Evolutionary conservation across 1,284 basidiomycete genomes (phyloP).

Genomic region (Dichomitus squalens): DNA sequence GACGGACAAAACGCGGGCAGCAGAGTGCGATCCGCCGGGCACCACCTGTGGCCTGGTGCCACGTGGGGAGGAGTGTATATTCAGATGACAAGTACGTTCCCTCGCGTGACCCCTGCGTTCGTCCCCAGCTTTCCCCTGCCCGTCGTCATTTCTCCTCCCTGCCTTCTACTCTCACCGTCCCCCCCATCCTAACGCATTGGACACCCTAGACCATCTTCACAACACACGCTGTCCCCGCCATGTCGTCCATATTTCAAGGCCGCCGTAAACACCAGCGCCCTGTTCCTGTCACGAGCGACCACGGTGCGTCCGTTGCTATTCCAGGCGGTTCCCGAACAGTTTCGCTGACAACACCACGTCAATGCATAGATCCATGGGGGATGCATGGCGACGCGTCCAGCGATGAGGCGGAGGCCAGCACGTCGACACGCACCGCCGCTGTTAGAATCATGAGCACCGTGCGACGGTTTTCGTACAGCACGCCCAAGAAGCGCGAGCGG

Average conservation of each 20-base stretch:
- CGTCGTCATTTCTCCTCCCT: not conserved
- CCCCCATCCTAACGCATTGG: not conserved
- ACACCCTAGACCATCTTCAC: not conserved
- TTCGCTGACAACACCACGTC: not conserved
- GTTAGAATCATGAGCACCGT: constrained; percentile 49
- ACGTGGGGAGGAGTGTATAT: constrained; percentile 2
- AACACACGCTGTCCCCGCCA: not conserved
- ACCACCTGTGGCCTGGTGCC: not conserved
- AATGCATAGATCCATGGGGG: constrained; percentile 14
- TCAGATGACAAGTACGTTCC: not conserved
- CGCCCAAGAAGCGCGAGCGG: constrained; percentile 33
- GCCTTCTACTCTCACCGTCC: not conserved
- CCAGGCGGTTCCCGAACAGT: not conserved
- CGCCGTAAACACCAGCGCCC: constrained; percentile 14
- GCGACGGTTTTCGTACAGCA: constrained; percentile 41
- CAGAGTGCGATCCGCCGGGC: not conserved
- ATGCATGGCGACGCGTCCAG: not conserved
- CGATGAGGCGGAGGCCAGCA: constrained; percentile 16
- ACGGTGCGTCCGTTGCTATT: constrained; percentile 5
- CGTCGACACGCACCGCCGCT: constrained; percentile 30
- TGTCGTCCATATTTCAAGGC: constrained; percentile 10
- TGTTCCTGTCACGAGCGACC: constrained; percentile 11
- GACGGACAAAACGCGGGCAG: too few species aligned
- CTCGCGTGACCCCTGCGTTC: constrained; percentile 11
- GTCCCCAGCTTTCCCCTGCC: not conserved